These are phyloP conservation scores for Calonectria naviculata DNA, from an alignment of 2,329 filamentous ascomycete species.

Conservation along the genomic window DNA sequence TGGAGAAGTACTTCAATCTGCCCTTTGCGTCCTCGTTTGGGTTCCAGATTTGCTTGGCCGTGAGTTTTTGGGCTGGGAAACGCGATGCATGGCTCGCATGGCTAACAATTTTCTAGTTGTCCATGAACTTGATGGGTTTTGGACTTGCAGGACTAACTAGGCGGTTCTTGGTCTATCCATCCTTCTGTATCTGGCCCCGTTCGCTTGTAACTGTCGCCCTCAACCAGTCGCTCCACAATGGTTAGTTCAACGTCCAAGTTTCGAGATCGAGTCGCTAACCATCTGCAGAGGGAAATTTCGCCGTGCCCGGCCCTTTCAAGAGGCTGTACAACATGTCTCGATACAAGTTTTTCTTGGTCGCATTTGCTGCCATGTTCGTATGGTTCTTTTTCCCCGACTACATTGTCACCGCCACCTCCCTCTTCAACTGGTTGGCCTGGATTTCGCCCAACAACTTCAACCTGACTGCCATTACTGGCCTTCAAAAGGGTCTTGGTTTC, in stretches of 20 bases:
- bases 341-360: slow-evolving; percentile 62
- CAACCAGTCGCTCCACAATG: slow-evolving; percentile 41
- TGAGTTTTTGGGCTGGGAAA: background rate
- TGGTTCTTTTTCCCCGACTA: slow-evolving; percentile 70
- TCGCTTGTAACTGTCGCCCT: slow-evolving; percentile 62
- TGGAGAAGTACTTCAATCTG: slow-evolving; percentile 63
- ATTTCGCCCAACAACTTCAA: slow-evolving; percentile 60
- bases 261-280: background rate
- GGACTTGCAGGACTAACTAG: slow-evolving; percentile 63
- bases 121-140: slow-evolving; percentile 66
- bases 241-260: background rate
- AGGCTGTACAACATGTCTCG: slow-evolving; percentile 59
- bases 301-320: slow-evolving; percentile 55
- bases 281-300: slow-evolving; percentile 47
- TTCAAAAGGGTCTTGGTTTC: slow-evolving; percentile 58
- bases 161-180: slow-evolving; percentile 63
- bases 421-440: slow-evolving; percentile 69
- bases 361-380: slow-evolving; percentile 64
- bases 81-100: background rate
- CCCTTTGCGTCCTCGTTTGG: slow-evolving; percentile 57
- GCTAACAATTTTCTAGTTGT: slow-evolving; percentile 53
- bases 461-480: slow-evolving; percentile 55
- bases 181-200: slow-evolving; percentile 65
- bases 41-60: slow-evolving; percentile 55
- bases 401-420: slow-evolving; percentile 61